Evolutionary conservation across 2,329 filamentous ascomycete species (phyloP), one percentile per base, ranked within the genome.

Genomic region (Penicillium sp.): DNA sequence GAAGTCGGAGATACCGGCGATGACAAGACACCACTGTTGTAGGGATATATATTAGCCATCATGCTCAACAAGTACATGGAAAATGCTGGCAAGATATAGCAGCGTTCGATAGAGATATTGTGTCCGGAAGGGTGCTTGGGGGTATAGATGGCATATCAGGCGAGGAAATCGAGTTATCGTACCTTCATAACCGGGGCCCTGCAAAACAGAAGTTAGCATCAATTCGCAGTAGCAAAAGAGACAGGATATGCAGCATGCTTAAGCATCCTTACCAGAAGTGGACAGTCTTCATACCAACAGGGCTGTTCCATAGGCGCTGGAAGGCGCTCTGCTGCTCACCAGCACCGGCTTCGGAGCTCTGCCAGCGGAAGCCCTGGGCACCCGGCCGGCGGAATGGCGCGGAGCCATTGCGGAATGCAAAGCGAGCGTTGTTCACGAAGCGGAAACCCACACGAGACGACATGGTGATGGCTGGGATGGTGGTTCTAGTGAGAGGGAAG

Each of bases 181-280:
- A 86, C 84, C 81, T 87, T 97, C 92, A 97, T 96, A 65, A 97
- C 87, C 57, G 93, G 93, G 44, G 93, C 92, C 91, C 90, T 93
- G 66, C 46, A 38, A 58, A 40, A 53, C 36, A 36, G 46, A 45
- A 25, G 44, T 69, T 57, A 68, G 61, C 53, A 49, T 58, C 36
- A 23, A 50, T 48, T 45, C 44, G 5, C 5, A 19, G 29, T 9
- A 7, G 11, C 16, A 10, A 23, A 13, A 13, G 5, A 5, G 15
- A 21, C 25, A 36, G 33, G 16, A 15, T 1, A 33, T n/a, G 5
- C 39, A 29, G 16, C 13, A 39, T 21, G 3, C 1, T n/a, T 6
- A 4, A 2, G 23, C 16, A 15, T 7, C 2, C 67, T 44, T 81
- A 93, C 93, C 94, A 99, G 81, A 99, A 99, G 78, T 99, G 94